phyloP scores from a whole-genome alignment of 257 asterid genomes.

The Nicotiana sylvestris region DNA sequence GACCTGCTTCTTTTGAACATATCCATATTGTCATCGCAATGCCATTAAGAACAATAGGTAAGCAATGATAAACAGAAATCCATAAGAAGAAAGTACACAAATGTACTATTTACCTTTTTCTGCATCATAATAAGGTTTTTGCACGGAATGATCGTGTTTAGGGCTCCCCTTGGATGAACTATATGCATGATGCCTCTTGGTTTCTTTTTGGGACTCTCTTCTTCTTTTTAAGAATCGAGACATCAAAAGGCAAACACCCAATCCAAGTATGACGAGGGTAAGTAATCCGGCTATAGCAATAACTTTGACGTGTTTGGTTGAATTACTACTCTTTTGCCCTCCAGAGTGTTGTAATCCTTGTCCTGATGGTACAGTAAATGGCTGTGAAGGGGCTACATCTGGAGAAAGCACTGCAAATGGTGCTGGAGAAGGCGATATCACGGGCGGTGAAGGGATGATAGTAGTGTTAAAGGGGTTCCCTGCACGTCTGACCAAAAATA shows the following conservation, averaged over 20 bases:
- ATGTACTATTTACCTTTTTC: slow-evolving; percentile 36
- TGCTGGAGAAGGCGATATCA: slow-evolving; percentile 37
- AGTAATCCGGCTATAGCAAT: slow-evolving; percentile 47
- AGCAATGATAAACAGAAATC: background rate
- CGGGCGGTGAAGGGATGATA: slow-evolving; percentile 66
- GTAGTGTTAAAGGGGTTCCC: slow-evolving; percentile 96
- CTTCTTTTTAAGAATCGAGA: slow-evolving; percentile 41
- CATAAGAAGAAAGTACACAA: background rate
- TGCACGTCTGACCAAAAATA: slow-evolving; percentile 46
- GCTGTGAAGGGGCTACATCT: slow-evolving; percentile 24
- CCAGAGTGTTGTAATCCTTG: slow-evolving; percentile 32
- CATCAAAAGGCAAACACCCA: slow-evolving; percentile 47
- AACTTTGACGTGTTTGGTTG: slow-evolving; percentile 39
- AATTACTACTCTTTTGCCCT: slow-evolving; percentile 21
- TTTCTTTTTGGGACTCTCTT: slow-evolving; percentile 21
- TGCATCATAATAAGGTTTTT: slow-evolving; percentile 34
- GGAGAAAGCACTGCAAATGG: slow-evolving; percentile 56
- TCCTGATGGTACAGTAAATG: slow-evolving; percentile 35
- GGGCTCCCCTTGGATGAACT: slow-evolving; percentile 26
- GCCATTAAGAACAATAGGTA: background rate
- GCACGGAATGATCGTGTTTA: slow-evolving; percentile 28
- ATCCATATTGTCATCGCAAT: background rate
- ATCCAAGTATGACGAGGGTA: slow-evolving; percentile 30
- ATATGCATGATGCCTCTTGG: slow-evolving; percentile 30
- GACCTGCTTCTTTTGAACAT: slow-evolving; percentile 26